Evolutionary conservation across 495 filamentous ascomycete genomes (phyloP), one percentile per base, ranked within the genome.

Genomic region (Peziza echinospora): DNA sequence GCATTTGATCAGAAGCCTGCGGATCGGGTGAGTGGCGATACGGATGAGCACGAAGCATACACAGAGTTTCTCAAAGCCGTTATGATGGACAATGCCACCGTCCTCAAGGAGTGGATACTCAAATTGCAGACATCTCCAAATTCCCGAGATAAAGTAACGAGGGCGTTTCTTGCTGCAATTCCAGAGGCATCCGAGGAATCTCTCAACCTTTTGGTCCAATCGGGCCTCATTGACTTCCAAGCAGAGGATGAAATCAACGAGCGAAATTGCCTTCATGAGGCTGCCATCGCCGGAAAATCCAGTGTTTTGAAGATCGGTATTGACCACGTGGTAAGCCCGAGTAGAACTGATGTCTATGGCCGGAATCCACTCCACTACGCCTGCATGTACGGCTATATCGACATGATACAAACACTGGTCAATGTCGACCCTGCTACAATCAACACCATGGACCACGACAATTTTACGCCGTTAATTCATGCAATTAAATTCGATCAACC

Each of bases 201-300:
- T 16, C 69, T 96, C 25, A 68, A 71, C 23, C 65, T 82, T 6
- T 69, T 97, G 19, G 65, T 94, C 13, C 74, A 79, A 43, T 89
- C 85, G 8, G 73, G 76, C 0, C 60, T 91, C 43, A 81, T 97
- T 37, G 77, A 94, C 59, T 68, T 94, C 8, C 79, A 80, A 49
- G 82, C 80, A 0, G 80, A 87, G 53, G 91, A 97, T 57, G 86
- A 96, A 55, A 94, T 97, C 56, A 97, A 96, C 57, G 85, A 93
- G 57, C 71, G 89, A 26, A 96, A 93, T 57, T 92, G 85, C 57
- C 69, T 97, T 30, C 89, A 97, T 50, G 86, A 96, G 63, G 84
- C 89, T 5, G 77, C 85, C 7, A 93, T 94, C 13, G 87, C 85
- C 45, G 85, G 84, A 5, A 81, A 82, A 51, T 60, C 70, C 5